phyloP scores from a whole-genome alignment of 768 basidiomycete genomes.

The Tephrocybe rancida region DNA sequence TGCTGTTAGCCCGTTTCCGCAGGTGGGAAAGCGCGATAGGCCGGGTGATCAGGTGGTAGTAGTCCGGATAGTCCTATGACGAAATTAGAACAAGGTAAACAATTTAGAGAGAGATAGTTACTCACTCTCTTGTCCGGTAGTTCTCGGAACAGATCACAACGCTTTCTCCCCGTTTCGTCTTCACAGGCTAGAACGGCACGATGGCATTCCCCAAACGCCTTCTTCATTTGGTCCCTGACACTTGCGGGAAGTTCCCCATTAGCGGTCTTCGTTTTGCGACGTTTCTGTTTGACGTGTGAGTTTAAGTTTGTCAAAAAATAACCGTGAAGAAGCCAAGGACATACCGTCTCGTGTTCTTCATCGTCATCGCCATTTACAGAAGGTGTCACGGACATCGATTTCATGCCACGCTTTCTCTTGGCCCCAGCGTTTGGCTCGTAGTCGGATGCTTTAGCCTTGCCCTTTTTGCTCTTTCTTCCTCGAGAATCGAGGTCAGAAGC shows the following conservation, averaged over 20 bases:
- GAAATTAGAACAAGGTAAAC: constrained; percentile 16
- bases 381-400: constrained; percentile 77
- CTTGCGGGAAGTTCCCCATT: constrained; percentile 57
- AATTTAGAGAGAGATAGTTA: constrained; percentile 9
- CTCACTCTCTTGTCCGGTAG: constrained; percentile 78
- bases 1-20: constrained; percentile 69
- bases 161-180: constrained; percentile 73
- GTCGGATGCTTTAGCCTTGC: constrained; percentile 57
- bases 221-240: constrained; percentile 79
- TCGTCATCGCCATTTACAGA: constrained; percentile 81
- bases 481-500: constrained; percentile 56
- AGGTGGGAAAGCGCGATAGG: constrained; percentile 91
- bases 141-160: constrained; percentile 87
- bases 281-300: constrained; percentile 57
- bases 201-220: constrained; percentile 75
- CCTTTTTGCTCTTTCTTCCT: constrained; percentile 66
- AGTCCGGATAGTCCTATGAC: constrained; percentile 83
- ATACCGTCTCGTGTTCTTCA: constrained; percentile 68
- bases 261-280: constrained; percentile 69
- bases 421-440: constrained; percentile 52
- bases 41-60: constrained; percentile 83
- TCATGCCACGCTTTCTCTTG: constrained; percentile 78
- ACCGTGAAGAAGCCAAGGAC: constrained; percentile 25
- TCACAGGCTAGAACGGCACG: constrained; percentile 74
- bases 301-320: not conserved